Conservation (phyloP, 2,329 filamentous ascomycete species). For the Fusarium duplospermum region DNA sequence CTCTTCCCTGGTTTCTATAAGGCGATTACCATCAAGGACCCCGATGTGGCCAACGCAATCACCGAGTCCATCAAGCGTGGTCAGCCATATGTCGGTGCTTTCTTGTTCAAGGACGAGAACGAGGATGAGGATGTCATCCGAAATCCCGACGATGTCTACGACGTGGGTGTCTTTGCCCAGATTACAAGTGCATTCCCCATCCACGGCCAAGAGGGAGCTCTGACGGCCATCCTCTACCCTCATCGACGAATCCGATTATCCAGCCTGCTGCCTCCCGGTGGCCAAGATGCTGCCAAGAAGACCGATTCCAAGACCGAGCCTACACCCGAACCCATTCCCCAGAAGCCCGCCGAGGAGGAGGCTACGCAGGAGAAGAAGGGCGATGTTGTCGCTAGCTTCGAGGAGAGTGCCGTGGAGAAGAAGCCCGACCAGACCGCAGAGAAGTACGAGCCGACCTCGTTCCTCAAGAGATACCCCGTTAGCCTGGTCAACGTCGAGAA, state of each 20-base stretch:
- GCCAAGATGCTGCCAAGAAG: conserved; percentile 62
- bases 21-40: conserved; percentile 95
- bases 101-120: conserved; percentile 96
- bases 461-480: conserved; percentile 90
- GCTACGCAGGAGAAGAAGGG: conserved; percentile 77
- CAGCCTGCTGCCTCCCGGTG: conserved; percentile 77
- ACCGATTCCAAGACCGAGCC: conserved; percentile 61
- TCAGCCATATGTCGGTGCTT: conserved; percentile 96
- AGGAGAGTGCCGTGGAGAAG: conserved; percentile 78
- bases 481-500: conserved; percentile 97
- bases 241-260: conserved; percentile 94
- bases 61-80: conserved; percentile 97
- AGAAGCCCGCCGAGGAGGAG: conserved; percentile 66
- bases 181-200: conserved; percentile 97
- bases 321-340: conserved; percentile 69
- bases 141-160: conserved; percentile 89
- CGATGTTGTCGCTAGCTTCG: conserved; percentile 96
- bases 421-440: conserved; percentile 62
- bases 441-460: conserved; percentile 87
- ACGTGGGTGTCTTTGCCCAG: conserved; percentile 96
- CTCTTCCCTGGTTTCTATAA: conserved; percentile 99
- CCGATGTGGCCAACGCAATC: conserved; percentile 90
- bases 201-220: conserved; percentile 82
- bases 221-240: conserved; percentile 95
- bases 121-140: conserved; percentile 95